Conservation (phyloP, 139 green algal species). For the Tetratostichococcus sp. region DNA sequence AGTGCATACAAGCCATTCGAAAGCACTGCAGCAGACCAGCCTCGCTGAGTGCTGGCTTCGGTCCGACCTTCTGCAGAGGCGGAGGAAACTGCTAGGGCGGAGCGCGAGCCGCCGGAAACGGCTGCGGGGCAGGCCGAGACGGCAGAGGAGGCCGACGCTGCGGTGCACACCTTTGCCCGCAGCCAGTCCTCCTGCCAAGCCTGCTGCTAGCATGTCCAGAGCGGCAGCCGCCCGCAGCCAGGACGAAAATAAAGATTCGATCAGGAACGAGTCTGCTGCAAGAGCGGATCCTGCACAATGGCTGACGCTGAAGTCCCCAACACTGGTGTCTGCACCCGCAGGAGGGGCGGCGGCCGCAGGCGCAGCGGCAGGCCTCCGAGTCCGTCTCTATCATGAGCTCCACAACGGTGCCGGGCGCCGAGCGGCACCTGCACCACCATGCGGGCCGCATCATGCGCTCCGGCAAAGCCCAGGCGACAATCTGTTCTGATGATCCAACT, state of each 20-base stretch:
- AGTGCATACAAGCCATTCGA: no score
- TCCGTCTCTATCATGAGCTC: background rate
- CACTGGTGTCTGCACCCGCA: background rate
- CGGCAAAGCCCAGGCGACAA: background rate
- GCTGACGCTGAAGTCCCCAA: no score
- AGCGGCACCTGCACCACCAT: background rate
- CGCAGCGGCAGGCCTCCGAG: background rate
- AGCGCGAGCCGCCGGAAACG: background rate
- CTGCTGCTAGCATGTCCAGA: no score
- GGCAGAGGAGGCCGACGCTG: background rate
- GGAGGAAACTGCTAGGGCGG: background rate
- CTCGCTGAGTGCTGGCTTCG: no score
- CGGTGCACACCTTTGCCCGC: background rate
- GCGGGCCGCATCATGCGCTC: background rate
- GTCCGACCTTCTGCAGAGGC: background rate
- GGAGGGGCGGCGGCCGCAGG: background rate
- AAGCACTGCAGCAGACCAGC: no score
- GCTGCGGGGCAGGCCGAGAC: background rate
- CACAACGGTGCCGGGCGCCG: background rate
- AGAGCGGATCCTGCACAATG: no score
- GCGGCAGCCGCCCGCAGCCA: no score
- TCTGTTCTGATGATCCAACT: no score
- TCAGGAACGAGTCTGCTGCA: no score
- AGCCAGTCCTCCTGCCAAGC: no score
- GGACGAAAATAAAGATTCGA: no score